Evolutionary conservation across 139 green algal species (phyloP).

Genomic region (Tetradesmus lagerheimii): DNA sequence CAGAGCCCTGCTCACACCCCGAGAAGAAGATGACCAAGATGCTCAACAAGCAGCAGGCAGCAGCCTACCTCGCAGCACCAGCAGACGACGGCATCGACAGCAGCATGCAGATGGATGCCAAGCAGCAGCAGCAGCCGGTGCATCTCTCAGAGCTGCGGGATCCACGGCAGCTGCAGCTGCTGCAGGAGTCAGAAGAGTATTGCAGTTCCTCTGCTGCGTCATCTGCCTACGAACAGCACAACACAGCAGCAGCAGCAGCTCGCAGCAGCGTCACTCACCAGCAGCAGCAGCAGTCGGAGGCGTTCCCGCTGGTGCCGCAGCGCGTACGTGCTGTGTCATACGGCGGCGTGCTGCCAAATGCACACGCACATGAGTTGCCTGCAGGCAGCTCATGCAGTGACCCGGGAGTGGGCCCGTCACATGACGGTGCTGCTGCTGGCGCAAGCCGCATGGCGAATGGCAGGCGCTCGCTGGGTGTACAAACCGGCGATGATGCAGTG

Average conservation of each 20-base stretch:
- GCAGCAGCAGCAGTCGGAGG: background rate
- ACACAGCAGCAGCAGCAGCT: background rate
- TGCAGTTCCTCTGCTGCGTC: background rate
- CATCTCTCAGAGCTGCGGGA: background rate
- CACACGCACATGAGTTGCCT: background rate
- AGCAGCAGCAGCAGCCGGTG: constrained; percentile 23
- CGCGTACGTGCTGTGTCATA: background rate
- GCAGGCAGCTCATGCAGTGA: background rate
- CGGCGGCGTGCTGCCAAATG: background rate
- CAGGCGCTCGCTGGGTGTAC: background rate
- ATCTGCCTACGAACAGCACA: background rate
- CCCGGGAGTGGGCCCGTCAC: background rate
- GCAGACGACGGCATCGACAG: background rate
- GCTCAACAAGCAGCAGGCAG: constrained; percentile 23
- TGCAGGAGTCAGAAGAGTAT: background rate
- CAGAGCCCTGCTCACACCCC: background rate
- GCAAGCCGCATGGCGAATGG: background rate
- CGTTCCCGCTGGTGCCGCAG: background rate
- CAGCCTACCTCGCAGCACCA: constrained; percentile 7
- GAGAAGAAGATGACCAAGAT: constrained; percentile 19
- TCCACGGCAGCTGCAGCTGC: constrained; percentile 1
- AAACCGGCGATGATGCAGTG: background rate
- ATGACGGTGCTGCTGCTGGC: background rate
- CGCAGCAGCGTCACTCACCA: background rate
- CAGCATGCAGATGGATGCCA: background rate